Percentiles rank a stretch among this genome's conserved stretches.
These are phyloP conservation scores for Lipomyces mesembrius DNA, from an alignment of 805 yeast species.

Conservation along the genomic window DNA sequence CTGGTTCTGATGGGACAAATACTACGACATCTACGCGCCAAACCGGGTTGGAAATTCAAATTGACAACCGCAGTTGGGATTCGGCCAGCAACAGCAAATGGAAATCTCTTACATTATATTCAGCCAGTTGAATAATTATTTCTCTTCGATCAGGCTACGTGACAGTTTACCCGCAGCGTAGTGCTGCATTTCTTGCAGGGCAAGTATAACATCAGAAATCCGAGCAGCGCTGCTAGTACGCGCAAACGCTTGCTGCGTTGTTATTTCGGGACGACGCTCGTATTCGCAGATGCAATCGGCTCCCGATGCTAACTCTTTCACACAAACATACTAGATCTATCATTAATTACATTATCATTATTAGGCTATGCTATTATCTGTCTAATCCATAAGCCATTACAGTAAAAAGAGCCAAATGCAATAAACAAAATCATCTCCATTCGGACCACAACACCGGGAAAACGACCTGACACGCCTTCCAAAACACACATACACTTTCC, in stretches of 20 bases:
- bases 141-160: too few species aligned
- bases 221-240: too few species aligned
- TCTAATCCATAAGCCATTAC: neutral
- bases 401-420: neutral
- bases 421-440: slow-evolving; percentile 12
- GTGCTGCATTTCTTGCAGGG: too few species aligned
- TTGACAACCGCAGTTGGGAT: slow-evolving; percentile 26
- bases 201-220: too few species aligned
- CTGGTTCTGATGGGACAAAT: too few species aligned
- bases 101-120: neutral
- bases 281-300: too few species aligned
- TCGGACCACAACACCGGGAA: slow-evolving; percentile 32
- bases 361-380: neutral
- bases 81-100: slow-evolving; percentile 20
- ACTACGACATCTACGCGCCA: neutral
- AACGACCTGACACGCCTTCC: slow-evolving; percentile 37
- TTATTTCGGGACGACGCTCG: too few species aligned
- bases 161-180: too few species aligned
- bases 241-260: too few species aligned
- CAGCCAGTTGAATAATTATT: too few species aligned
- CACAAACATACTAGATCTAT: neutral
- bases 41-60: slow-evolving; percentile 21
- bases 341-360: neutral
- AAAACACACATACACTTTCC: slow-evolving; percentile 31
- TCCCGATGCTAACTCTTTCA: too few species aligned